A percentile compares a stretch with the other conserved stretches of the same genome.
Conservation (phyloP, 2,329 filamentous ascomycete species). For the Colletotrichum aenigma region DNA sequence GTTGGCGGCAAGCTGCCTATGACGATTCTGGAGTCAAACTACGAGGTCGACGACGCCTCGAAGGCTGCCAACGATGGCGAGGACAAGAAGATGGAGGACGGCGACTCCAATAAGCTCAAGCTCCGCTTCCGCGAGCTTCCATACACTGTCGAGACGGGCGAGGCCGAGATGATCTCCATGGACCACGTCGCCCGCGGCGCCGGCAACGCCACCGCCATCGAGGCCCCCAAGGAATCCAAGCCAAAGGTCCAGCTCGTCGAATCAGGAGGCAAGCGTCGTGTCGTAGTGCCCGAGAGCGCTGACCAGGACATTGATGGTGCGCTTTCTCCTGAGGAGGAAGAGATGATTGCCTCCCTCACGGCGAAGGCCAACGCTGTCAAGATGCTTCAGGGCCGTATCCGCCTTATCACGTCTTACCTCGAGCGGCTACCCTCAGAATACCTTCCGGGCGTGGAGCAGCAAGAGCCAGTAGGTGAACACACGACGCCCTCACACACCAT, state of each 20-base stretch:
- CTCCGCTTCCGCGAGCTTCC: slow-evolving; percentile 83
- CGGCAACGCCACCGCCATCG: slow-evolving; percentile 74
- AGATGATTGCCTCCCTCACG: slow-evolving; percentile 70
- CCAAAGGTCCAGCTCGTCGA: slow-evolving; percentile 46
- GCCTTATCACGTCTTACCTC: slow-evolving; percentile 78
- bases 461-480: slow-evolving; percentile 32
- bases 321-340: slow-evolving; percentile 64
- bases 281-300: slow-evolving; percentile 33
- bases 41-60: slow-evolving; percentile 69
- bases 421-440: slow-evolving; percentile 71
- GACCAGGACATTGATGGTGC: slow-evolving; percentile 33
- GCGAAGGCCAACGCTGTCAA: slow-evolving; percentile 92
- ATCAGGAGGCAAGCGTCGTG: slow-evolving; percentile 50
- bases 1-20: slow-evolving; percentile 84
- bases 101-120: slow-evolving; percentile 52
- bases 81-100: slow-evolving; percentile 75
- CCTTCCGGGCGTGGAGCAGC: slow-evolving; percentile 49
- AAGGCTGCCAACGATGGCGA: slow-evolving; percentile 53
- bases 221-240: slow-evolving; percentile 41
- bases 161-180: slow-evolving; percentile 97
- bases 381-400: slow-evolving; percentile 83
- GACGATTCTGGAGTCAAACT: slow-evolving; percentile 86
- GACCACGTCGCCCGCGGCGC: slow-evolving; percentile 89
- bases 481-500: slow-evolving; percentile 69
- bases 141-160: slow-evolving; percentile 89